Conservation (phyloP, 441 rosid genomes). For the Raphanus hybrid region DNA sequence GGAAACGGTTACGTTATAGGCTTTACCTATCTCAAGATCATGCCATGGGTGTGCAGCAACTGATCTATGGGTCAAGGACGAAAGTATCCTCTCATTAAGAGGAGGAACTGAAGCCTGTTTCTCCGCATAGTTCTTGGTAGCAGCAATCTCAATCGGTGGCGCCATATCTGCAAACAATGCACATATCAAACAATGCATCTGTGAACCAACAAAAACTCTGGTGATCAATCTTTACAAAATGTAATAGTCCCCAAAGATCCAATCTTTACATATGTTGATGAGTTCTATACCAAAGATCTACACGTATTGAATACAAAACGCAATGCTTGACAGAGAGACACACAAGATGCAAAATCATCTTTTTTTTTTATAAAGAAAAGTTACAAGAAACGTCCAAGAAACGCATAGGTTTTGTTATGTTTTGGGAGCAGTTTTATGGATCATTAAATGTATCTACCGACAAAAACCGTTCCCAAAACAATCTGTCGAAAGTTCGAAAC, state of each 20-base stretch:
- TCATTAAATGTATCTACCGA: conserved; percentile 33
- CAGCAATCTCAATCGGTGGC: conserved; percentile 64
- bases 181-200: conserved; percentile 29
- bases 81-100: conserved; percentile 80
- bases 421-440: conserved; percentile 21
- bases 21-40: conserved; percentile 82
- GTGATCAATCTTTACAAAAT: not conserved
- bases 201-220: not conserved
- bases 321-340: conserved; percentile 27
- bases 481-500: not conserved
- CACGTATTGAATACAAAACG: conserved; percentile 19
- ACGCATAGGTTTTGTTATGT: conserved; percentile 22
- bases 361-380: not conserved
- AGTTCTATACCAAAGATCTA: conserved; percentile 24
- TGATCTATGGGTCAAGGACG: conserved; percentile 75
- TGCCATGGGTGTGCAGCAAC: conserved; percentile 92
- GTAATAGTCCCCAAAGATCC: not conserved
- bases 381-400: conserved; percentile 39
- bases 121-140: conserved; percentile 45
- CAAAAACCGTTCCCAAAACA: conserved; percentile 27
- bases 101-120: conserved; percentile 63
- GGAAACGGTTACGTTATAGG: conserved; percentile 24
- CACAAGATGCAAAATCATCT: conserved; percentile 4
- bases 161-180: conserved; percentile 59
- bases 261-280: conserved; percentile 15